Percentiles rank a stretch among this genome's conserved stretches.
These are phyloP conservation scores for Tulasnella sp. DNA, from an alignment of 768 basidiomycete genomes.

Conservation along the genomic window DNA sequence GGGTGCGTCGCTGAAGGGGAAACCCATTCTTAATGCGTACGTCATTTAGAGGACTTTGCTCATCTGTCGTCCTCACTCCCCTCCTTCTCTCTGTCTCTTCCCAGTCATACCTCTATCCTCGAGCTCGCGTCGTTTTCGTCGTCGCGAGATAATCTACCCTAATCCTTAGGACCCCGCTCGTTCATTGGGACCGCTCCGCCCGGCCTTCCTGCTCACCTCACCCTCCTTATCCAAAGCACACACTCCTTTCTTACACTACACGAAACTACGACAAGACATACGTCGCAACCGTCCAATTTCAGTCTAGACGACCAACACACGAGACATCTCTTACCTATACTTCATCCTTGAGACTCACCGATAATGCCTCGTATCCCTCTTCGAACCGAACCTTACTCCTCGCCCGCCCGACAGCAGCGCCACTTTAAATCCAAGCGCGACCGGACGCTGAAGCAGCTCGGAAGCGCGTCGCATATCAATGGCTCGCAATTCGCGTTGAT, in stretches of 20 bases:
- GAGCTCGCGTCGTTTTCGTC: neutral
- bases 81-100: neutral
- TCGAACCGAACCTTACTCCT: conserved; percentile 28
- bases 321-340: neutral
- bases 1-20: neutral
- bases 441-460: conserved; percentile 27
- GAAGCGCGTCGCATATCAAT: conserved; percentile 28
- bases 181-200: neutral
- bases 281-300: neutral
- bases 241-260: neutral
- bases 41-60: neutral
- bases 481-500: conserved; percentile 30
- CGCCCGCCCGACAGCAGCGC: conserved; percentile 26
- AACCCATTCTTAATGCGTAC: neutral
- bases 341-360: neutral
- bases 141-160: neutral
- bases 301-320: neutral
- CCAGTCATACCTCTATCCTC: neutral
- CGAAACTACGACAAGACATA: neutral
- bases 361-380: conserved; percentile 28
- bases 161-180: neutral
- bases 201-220: neutral
- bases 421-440: conserved; percentile 29
- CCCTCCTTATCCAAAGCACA: neutral
- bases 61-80: neutral